Conservation (phyloP, 148 eudicot species). For the Persicaria maculosa region DNA sequence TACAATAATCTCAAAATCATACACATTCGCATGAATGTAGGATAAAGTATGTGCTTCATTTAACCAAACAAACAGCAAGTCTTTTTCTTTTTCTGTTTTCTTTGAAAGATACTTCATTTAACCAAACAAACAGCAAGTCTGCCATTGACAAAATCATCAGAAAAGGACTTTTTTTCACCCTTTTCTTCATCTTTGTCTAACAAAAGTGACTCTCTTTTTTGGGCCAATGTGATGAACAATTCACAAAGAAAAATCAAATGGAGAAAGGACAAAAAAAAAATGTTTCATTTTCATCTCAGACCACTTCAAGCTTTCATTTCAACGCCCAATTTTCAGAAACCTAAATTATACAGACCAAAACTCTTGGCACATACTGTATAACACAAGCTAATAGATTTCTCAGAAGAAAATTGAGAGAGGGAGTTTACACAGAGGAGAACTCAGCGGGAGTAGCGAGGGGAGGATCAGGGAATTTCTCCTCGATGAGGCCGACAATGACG, state of each 20-base stretch:
- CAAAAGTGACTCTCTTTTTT: not conserved
- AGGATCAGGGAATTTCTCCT: conserved; percentile 48
- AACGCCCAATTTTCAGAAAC: not conserved
- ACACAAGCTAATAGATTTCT: not conserved
- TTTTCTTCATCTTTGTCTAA: not conserved
- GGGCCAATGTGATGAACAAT: not conserved
- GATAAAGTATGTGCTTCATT: not conserved
- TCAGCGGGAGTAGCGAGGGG: conserved; percentile 43
- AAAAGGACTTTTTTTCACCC: not conserved
- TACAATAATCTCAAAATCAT: not conserved
- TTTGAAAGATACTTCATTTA: not conserved
- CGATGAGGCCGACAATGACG: conserved; percentile 44
- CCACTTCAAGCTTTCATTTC: not conserved
- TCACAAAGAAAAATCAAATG: not conserved
- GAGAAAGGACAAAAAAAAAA: not conserved
- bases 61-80: not conserved
- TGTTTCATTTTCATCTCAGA: not conserved
- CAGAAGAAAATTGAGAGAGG: conserved; percentile 12
- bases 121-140: not conserved
- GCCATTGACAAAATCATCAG: not conserved
- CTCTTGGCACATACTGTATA: not conserved
- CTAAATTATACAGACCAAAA: not conserved
- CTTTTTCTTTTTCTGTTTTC: not conserved
- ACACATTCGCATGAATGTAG: not conserved
- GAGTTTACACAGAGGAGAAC: conserved; percentile 41